Conservation (phyloP, 2,329 filamentous ascomycete genomes). For the Atkinsonella texensis region DNA sequence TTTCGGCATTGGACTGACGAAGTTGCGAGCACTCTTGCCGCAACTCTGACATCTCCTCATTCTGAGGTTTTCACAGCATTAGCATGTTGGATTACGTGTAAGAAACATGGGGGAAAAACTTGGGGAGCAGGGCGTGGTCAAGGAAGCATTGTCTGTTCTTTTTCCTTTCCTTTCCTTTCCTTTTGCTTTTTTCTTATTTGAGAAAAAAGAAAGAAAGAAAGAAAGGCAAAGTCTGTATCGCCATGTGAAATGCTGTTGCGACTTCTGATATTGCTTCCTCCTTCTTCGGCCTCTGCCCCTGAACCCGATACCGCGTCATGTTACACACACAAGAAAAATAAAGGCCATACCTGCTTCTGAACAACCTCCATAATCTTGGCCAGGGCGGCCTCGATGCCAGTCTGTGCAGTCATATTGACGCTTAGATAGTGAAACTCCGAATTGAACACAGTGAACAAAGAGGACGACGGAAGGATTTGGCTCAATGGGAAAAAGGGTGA, state of each 20-base stretch:
- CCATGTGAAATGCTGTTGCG: neutral
- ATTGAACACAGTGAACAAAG: neutral
- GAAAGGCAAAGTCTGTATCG: neutral
- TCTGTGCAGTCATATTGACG: slow-evolving; percentile 8
- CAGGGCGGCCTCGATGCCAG: slow-evolving; percentile 10
- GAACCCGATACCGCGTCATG: slow-evolving; percentile 4
- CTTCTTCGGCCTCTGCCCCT: neutral
- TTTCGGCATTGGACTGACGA: slow-evolving; percentile 13
- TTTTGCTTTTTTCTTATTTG: too few relatives aligned
- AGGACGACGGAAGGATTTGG: neutral
- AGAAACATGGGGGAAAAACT: too few relatives aligned
- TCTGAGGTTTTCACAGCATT: slow-evolving; percentile 6
- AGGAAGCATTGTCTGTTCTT: neutral
- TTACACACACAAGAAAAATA: neutral
- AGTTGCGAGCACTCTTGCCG: slow-evolving; percentile 13
- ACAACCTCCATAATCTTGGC: slow-evolving; percentile 13
- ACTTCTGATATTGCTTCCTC: neutral
- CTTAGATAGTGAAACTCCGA: neutral
- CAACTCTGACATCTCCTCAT: slow-evolving; percentile 13
- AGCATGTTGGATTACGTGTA: neutral
- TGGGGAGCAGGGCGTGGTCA: neutral
- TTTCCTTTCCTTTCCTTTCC: too few relatives aligned
- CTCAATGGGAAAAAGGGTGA: neutral
- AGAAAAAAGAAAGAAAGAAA: too few relatives aligned
- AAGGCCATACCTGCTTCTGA: slow-evolving; percentile 11